Evolutionary conservation across 495 filamentous ascomycete genomes (phyloP).

Genomic region (Daldinia decipiens): DNA sequence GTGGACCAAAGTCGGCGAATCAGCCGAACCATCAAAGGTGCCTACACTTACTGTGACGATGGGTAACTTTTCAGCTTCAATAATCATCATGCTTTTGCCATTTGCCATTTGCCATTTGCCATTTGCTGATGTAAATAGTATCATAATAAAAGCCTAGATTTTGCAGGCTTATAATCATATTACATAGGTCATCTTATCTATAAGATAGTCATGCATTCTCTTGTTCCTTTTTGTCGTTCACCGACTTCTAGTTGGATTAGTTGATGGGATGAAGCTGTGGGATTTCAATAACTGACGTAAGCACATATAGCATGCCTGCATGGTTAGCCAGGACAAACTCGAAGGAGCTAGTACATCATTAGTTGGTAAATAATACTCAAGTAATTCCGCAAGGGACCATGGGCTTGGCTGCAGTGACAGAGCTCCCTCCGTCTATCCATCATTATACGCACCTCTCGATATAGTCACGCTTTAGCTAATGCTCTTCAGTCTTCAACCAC

Average conservation of each 20-base stretch:
- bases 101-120: neutral
- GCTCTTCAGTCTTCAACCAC: too few relatives aligned
- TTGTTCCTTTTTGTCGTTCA: neutral
- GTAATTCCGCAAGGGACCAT: neutral
- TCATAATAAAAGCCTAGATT: neutral
- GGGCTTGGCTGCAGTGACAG: neutral
- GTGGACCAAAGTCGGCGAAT: slow-evolving; percentile 43
- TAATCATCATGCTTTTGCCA: neutral
- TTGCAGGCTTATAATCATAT: neutral
- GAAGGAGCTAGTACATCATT: neutral
- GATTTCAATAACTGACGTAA: neutral
- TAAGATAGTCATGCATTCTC: neutral
- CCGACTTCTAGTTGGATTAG: neutral
- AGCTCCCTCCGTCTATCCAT: neutral
- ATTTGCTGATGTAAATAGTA: neutral
- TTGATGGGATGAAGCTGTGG: neutral
- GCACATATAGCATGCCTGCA: neutral
- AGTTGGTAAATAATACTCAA: neutral
- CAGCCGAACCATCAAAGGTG: slow-evolving; percentile 32
- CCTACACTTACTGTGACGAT: neutral
- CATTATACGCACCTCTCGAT: neutral
- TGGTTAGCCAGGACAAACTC: neutral
- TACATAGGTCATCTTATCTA: neutral
- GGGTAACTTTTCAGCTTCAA: neutral
- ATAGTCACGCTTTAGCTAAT: neutral